A percentile compares a stretch with the other conserved stretches of the same genome.
phyloP scores from a whole-genome alignment of 192 early-diverging fungal genomes.

The Borealophlyctis nickersoniae region DNA sequence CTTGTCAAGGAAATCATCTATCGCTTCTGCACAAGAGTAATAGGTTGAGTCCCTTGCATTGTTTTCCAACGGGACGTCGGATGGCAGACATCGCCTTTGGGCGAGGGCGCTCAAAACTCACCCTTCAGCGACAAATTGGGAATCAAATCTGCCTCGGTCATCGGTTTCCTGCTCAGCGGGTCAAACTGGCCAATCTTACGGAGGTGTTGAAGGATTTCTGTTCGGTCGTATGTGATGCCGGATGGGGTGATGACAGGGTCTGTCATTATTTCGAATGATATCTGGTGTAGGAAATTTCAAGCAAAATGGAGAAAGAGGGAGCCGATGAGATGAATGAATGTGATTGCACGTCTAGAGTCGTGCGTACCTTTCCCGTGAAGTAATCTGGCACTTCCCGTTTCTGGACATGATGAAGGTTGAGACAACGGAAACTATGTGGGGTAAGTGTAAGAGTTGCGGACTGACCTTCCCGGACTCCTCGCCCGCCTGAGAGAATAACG shows the following conservation, averaged over 20 bases:
- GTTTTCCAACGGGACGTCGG: too few relatives aligned
- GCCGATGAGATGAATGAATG: too few relatives aligned
- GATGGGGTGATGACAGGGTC: constrained; percentile 63
- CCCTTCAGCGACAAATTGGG: constrained; percentile 74
- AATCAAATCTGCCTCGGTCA: constrained; percentile 64
- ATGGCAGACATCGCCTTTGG: too few relatives aligned
- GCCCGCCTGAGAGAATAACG: constrained; percentile 47
- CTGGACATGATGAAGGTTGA: too few relatives aligned
- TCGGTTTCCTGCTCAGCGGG: constrained; percentile 65
- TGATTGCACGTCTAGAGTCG: too few relatives aligned
- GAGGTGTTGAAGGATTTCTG: constrained; percentile 71
- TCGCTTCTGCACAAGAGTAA: too few relatives aligned
- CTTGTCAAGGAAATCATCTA: background rate
- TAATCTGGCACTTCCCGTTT: constrained; percentile 54
- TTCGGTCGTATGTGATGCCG: constrained; percentile 74
- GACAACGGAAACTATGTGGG: too few relatives aligned
- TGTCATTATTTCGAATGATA: constrained; percentile 80
- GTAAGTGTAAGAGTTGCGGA: too few relatives aligned
- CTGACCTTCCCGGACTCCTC: constrained; percentile 30
- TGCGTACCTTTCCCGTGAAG: constrained; percentile 62
- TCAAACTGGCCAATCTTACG: constrained; percentile 79
- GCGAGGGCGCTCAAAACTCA: too few relatives aligned
- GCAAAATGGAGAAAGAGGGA: too few relatives aligned
- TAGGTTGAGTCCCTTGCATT: too few relatives aligned
- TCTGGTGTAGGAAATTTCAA: too few relatives aligned